These are phyloP conservation scores for Cytospora mali DNA, from an alignment of 2,329 filamentous ascomycete species.

Conservation along the genomic window DNA sequence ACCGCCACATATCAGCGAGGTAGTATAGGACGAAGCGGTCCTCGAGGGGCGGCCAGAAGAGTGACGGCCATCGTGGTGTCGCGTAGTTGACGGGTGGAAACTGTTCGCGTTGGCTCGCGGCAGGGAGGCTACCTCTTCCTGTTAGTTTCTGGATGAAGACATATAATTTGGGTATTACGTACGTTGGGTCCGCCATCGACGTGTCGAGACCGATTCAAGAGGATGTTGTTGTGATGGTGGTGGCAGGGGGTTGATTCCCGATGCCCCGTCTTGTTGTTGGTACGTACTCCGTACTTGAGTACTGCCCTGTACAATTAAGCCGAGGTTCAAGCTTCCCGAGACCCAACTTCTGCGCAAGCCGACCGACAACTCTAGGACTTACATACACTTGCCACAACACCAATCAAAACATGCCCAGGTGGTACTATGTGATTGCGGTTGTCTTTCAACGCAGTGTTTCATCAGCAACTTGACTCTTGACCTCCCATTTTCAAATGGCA, in stretches of 20 bases:
- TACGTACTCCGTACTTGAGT: not conserved
- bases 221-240: slow-evolving; percentile 9
- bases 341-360: slow-evolving; percentile 1
- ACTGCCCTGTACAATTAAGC: slow-evolving; percentile 21
- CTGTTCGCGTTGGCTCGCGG: slow-evolving; percentile 14
- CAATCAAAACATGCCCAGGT: not conserved
- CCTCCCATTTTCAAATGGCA: not conserved
- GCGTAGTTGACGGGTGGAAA: slow-evolving; percentile 60
- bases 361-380: not conserved
- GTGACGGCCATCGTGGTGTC: slow-evolving; percentile 75
- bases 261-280: not conserved
- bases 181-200: slow-evolving; percentile 16
- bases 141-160: not conserved
- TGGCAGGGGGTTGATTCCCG: slow-evolving; percentile 9
- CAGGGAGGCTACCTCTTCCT: slow-evolving; percentile 17
- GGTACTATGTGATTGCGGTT: not conserved
- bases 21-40: slow-evolving; percentile 68
- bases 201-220: not conserved
- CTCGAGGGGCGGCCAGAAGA: slow-evolving; percentile 71
- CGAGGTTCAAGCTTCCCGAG: slow-evolving; percentile 34
- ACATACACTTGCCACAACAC: not conserved
- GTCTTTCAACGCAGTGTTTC: not conserved
- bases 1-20: slow-evolving; percentile 79
- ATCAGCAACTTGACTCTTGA: not conserved
- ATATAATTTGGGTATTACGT: not conserved